Base-by-base conservation (phyloP, 176 grass and related monocot species). In the Raddia distichophylla region DNA sequence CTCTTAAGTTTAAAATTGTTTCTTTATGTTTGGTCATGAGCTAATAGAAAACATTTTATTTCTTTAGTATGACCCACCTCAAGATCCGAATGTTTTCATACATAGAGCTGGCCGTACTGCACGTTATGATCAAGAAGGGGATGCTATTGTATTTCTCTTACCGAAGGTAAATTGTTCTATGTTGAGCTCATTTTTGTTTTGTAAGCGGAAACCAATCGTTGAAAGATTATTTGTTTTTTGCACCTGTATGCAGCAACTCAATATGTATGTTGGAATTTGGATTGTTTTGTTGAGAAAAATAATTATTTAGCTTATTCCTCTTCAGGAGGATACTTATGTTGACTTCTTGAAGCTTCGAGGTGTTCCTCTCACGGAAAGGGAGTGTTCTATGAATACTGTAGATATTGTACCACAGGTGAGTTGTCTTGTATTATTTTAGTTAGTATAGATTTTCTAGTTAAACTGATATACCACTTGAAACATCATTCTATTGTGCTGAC, bases 61-160 rank as follows among this genome's bases (percentile, higher is more conserved):
- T 83, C 58, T 83, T 45, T 86, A 99, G 96, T 99, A 93, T 27
- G 96, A 99, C 77, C 93, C 96, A 37, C 96, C 96, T 57, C 96
- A 99, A 91, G 96, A 99, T 90, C 93, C 96, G 62, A 93, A 93
- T 56, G 96, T 99, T 80, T 99, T 99, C 68, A 73, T 99, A 80
- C 90, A 95, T 91, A 90, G 96, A 91, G 90, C 89, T 65, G 96
- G 96, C 5, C 88, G 93, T 57, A 99, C 96, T 14, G 96, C 93
- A 53, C 83, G 93, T 13, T 93, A 95, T 88, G 90, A 94, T 67
- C 87, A 92, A 75, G 90, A 95, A 93, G 92, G 96, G 68, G 94
- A 92, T 83, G 96, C 96, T 74, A 67, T 98, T 82, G 89, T 91
- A 62, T 98, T 95, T 87, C 90, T 98, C 54, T 86, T 90, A 73